A percentile compares a stretch with the other conserved stretches of the same genome.
Conservation (phyloP, 2,329 filamentous ascomycete species). For the Ambrosiella beaveri region DNA sequence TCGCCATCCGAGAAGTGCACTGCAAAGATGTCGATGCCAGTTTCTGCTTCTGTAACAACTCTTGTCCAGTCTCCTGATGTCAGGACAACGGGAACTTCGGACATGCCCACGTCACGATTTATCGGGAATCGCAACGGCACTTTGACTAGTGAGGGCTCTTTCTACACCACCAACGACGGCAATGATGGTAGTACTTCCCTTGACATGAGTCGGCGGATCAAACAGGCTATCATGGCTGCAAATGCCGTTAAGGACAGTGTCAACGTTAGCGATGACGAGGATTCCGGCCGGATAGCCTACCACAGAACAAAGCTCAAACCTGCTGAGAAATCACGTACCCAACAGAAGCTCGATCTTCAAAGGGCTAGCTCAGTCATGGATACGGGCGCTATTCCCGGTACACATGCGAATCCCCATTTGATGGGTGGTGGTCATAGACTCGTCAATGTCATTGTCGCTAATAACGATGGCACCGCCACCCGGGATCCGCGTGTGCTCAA, state of each 20-base stretch:
- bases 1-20: neutral
- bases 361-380: constrained; percentile 57
- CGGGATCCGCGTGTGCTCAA: constrained; percentile 46
- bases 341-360: constrained; percentile 61
- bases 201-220: constrained; percentile 21
- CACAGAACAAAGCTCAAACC: constrained; percentile 23
- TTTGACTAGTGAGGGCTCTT: constrained; percentile 33
- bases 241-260: neutral
- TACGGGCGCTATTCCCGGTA: constrained; percentile 22
- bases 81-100: constrained; percentile 19
- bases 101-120: constrained; percentile 42
- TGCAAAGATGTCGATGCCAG: constrained; percentile 3
- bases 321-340: constrained; percentile 46
- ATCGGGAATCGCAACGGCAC: constrained; percentile 34
- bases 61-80: neutral
- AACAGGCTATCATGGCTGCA: neutral
- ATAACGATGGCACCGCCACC: constrained; percentile 33
- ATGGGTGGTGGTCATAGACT: constrained; percentile 28
- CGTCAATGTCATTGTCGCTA: constrained; percentile 31
- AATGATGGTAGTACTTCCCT: constrained; percentile 18
- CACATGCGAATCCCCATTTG: constrained; percentile 19
- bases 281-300: constrained; percentile 16
- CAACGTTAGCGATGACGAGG: constrained; percentile 19
- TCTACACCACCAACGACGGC: constrained; percentile 24
- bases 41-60: constrained; percentile 3